A percentile compares a stretch with the other conserved stretches of the same genome.
phyloP scores from a whole-genome alignment of 2,329 filamentous ascomycete species.

The Bipolaris bicolor region DNA sequence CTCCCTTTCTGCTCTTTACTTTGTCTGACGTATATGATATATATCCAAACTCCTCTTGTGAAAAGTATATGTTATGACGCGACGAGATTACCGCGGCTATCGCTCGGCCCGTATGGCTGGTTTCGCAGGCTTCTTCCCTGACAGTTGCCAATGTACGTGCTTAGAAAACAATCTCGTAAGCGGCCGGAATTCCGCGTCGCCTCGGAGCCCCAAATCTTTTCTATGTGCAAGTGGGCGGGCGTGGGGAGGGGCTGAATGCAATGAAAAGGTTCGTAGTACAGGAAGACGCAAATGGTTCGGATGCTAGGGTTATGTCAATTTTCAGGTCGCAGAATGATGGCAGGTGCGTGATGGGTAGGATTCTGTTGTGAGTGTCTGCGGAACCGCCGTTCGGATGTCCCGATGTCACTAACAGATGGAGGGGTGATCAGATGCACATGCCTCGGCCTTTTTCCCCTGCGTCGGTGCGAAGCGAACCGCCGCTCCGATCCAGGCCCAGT shows the following conservation, averaged over 20 bases:
- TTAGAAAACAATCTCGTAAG: slow-evolving; percentile 15
- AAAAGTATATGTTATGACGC: background rate
- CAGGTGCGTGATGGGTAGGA: background rate
- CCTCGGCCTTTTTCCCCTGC: slow-evolving; percentile 21
- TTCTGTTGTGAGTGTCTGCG: slow-evolving; percentile 5
- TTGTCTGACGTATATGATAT: background rate
- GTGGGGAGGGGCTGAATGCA: background rate
- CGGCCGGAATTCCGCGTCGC: slow-evolving; percentile 4
- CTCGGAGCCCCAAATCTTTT: slow-evolving; percentile 1
- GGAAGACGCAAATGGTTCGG: background rate
- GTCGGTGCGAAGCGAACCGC: slow-evolving; percentile 8
- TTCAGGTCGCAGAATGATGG: background rate
- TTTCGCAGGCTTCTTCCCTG: slow-evolving; percentile 2
- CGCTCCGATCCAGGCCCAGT: slow-evolving; percentile 3
- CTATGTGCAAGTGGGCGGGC: background rate
- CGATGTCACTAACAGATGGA: slow-evolving; percentile 12
- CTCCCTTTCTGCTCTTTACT: background rate
- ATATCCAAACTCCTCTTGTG: background rate
- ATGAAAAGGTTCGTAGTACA: background rate
- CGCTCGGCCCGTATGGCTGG: slow-evolving; percentile 5
- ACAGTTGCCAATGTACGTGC: background rate
- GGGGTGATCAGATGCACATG: slow-evolving; percentile 13
- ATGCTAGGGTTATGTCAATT: background rate
- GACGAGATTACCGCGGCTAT: background rate
- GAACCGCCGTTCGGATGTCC: slow-evolving; percentile 14